These are phyloP conservation scores for Vinca major DNA, from an alignment of 305 asterid species.

Conservation along the genomic window DNA sequence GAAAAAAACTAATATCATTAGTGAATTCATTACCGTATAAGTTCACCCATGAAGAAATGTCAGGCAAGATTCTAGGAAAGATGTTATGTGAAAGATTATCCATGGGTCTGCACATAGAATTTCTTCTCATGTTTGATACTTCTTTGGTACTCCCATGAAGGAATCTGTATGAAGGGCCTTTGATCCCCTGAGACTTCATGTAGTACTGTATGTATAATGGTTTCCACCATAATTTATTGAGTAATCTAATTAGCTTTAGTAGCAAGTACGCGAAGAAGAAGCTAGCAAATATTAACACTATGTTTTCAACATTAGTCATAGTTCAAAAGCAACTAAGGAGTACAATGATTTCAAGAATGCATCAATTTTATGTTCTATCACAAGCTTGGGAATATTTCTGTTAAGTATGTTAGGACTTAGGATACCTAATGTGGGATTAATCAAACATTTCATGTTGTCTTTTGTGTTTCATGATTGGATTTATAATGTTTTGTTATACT, in stretches of 20 bases:
- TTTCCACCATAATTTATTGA: constrained; percentile 37
- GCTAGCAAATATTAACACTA: constrained; percentile 18
- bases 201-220: constrained; percentile 27
- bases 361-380: not conserved
- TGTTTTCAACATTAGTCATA: constrained; percentile 23
- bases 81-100: constrained; percentile 45
- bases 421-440: not conserved
- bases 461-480: not conserved
- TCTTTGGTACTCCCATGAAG: constrained; percentile 65
- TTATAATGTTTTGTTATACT: not conserved
- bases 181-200: constrained; percentile 53
- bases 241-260: constrained; percentile 17
- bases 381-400: not conserved
- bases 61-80: constrained; percentile 57
- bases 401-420: not conserved
- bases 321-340: constrained; percentile 2
- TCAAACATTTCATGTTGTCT: constrained; percentile 7
- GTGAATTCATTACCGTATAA: constrained; percentile 34
- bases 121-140: constrained; percentile 35
- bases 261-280: constrained; percentile 24
- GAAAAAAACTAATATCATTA: not conserved
- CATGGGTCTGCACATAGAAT: constrained; percentile 31
- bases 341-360: not conserved
- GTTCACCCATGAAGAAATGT: constrained; percentile 40
- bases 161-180: constrained; percentile 50